Evolutionary conservation across 1,284 basidiomycete genomes (phyloP), one percentile per base, ranked within the genome.

Genomic region (Papiliotrema nemorosa): DNA sequence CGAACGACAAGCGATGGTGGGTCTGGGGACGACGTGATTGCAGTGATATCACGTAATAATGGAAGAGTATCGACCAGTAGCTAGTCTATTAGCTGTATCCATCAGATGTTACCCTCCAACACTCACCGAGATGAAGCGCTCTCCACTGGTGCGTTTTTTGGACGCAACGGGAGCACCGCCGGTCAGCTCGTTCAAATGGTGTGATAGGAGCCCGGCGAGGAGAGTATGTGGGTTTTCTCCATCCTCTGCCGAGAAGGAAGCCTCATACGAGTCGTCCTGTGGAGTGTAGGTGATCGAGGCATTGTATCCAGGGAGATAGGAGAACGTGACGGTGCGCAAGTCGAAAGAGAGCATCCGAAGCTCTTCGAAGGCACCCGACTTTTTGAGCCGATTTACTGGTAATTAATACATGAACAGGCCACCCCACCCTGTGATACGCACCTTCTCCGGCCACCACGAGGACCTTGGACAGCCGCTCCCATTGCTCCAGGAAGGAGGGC

Each of bases 401-500:
- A 9, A 20, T 44, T 49, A 33, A 20, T 44, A n/a, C 13, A 6
- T 1, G 33, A 33, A 34, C 25, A 13, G 26, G 21, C 13, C 13
- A 24, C 24, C 13, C 40, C 26, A 26, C 12, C 18, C 10, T 40
- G 18, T 18, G 6, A 10, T 7, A 63, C 75, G 59, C 63, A 86
- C 88, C 82, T 78, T 92, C 88, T 57, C 89, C 82, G 5, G 90
- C 89, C 51, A 96, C 89, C 35, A 91, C 86, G 16, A 91, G 87
- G 80, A 93, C 88, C 73, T 90, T 92, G 34, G 87, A 88, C 29
- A 94, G 85, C 36, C 86, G 80, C 44, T 88, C 87, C 90, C 91
- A 94, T 67, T 91, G 90, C 62, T 88, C 85, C 57, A 90, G 74
- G 68, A 96, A 92, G 64, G 88, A 85, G 50, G 86, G 83, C 18